phyloP scores from a whole-genome alignment of 2,329 filamentous ascomycete genomes.

The Diaporthe sp. region DNA sequence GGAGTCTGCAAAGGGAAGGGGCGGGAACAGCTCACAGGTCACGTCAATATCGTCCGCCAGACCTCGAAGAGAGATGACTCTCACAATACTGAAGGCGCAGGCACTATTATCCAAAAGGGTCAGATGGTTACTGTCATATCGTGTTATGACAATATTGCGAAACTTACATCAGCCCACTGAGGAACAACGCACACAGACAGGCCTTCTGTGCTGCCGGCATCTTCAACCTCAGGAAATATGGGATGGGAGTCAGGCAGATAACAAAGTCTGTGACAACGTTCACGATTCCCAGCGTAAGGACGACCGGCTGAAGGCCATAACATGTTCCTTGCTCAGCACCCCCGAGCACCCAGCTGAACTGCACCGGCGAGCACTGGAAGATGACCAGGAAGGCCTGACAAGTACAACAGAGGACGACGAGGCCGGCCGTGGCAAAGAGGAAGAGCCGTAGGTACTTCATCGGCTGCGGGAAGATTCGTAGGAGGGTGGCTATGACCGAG shows the following conservation, averaged over 20 bases:
- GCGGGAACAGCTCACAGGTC: constrained; percentile 45
- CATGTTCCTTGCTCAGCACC: constrained; percentile 43
- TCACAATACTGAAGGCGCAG: constrained; percentile 46
- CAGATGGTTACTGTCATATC: not conserved
- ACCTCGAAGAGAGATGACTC: constrained; percentile 46
- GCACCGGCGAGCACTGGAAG: constrained; percentile 48
- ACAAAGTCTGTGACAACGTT: constrained; percentile 49
- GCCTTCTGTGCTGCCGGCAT: constrained; percentile 47
- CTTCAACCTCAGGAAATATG: constrained; percentile 48
- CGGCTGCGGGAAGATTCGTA: constrained; percentile 50
- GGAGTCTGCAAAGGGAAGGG: not conserved
- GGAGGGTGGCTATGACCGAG: constrained; percentile 49
- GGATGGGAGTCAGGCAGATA: constrained; percentile 49
- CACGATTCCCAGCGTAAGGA: constrained; percentile 48
- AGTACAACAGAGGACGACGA: constrained; percentile 47
- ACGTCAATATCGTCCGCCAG: constrained; percentile 47
- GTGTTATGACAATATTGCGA: fast-evolving
- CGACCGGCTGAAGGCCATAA: constrained; percentile 47
- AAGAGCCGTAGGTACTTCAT: constrained; percentile 46
- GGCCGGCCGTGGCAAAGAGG: constrained; percentile 49
- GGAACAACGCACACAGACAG: constrained; percentile 48
- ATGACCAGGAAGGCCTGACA: constrained; percentile 47
- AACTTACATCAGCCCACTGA: constrained; percentile 50
- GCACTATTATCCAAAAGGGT: constrained; percentile 46
- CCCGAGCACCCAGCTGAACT: constrained; percentile 48